Percentiles rank a stretch among this genome's conserved stretches.
phyloP scores from a whole-genome alignment of 2,329 filamentous ascomycete species.

The Fusarium chuoi region DNA sequence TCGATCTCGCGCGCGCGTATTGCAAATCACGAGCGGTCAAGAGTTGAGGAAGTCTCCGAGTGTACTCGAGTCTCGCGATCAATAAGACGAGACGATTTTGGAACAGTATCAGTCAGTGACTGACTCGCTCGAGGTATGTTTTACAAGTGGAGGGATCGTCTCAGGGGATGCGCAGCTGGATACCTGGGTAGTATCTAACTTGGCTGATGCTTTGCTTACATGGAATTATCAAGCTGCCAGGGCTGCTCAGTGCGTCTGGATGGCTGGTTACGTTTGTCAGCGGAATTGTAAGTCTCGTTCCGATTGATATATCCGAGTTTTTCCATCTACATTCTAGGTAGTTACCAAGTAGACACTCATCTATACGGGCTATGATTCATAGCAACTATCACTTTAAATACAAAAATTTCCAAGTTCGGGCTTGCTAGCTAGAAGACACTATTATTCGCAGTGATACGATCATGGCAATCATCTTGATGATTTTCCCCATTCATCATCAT shows the following conservation, averaged over 20 bases:
- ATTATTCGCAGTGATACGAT: background rate
- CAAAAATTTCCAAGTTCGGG: background rate
- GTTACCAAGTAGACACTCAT: background rate
- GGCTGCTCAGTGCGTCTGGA: background rate
- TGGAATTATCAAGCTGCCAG: background rate
- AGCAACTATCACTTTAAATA: too few species aligned
- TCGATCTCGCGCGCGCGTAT: conserved; percentile 16
- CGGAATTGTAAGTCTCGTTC: background rate
- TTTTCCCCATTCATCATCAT: background rate
- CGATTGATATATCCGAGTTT: background rate
- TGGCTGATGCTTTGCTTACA: background rate
- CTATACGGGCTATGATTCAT: background rate
- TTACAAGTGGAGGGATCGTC: background rate
- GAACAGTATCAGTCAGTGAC: background rate
- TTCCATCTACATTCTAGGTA: background rate
- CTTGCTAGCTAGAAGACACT: too few species aligned
- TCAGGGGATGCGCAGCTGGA: background rate
- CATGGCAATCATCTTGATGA: background rate
- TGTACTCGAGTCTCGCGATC: background rate
- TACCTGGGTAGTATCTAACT: background rate
- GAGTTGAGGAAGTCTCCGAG: background rate
- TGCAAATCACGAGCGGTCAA: conserved; percentile 2
- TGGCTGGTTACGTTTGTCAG: background rate
- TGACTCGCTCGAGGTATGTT: background rate
- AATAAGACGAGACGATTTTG: background rate